Percentiles rank a stretch among this genome's conserved stretches.
phyloP scores from a whole-genome alignment of 1,139 yeast genomes.

The Yamadazyma buinensis region DNA sequence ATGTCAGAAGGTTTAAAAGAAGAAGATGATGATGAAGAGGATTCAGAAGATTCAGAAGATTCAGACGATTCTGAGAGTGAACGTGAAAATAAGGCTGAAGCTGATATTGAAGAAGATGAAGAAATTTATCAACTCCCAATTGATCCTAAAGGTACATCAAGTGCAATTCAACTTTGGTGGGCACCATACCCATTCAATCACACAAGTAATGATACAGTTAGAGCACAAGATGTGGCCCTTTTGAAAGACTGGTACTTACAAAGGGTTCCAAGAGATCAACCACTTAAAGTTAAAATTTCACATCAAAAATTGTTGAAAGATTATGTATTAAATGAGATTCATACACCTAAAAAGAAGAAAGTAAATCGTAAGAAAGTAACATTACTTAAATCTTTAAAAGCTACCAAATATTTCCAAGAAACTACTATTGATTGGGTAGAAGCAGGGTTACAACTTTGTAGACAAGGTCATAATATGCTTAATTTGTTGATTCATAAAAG shows the following conservation, averaged over 20 bases:
- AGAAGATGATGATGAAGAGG: constrained; percentile 2
- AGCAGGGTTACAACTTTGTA: constrained; percentile 90
- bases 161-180: constrained; percentile 65
- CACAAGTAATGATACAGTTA: constrained; percentile 62
- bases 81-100: neutral
- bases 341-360: constrained; percentile 29
- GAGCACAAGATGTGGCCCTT: constrained; percentile 90
- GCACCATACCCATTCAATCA: constrained; percentile 86
- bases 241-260: constrained; percentile 80
- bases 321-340: constrained; percentile 69
- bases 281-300: constrained; percentile 77
- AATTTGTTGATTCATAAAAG: constrained; percentile 85
- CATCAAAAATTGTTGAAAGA: constrained; percentile 82
- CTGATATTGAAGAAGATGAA: neutral
- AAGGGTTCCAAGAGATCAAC: constrained; percentile 56
- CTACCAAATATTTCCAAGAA: constrained; percentile 85
- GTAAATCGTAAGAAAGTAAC: constrained; percentile 46
- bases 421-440: constrained; percentile 98
- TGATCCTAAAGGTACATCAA: constrained; percentile 40
- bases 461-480: constrained; percentile 93
- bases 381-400: constrained; percentile 63
- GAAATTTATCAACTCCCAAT: constrained; percentile 17
- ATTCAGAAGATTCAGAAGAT: constrained; percentile 1
- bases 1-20: constrained; percentile 7
- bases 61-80: constrained; percentile 2